These are phyloP conservation scores for Gossypium stocksii DNA, from an alignment of 345 rosid species.

Conservation along the genomic window DNA sequence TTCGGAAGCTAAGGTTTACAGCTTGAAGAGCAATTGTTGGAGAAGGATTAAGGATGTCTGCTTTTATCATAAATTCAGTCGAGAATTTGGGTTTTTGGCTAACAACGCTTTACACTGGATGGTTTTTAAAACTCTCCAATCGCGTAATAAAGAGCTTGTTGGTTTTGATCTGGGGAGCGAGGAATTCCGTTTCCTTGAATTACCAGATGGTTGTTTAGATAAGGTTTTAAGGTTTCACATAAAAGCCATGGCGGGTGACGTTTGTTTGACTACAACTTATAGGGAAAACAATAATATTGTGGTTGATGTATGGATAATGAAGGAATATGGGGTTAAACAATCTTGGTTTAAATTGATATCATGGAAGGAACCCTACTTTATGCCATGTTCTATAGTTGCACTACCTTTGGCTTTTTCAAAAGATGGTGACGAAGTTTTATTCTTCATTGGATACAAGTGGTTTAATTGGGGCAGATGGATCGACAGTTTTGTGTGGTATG, in stretches of 20 bases:
- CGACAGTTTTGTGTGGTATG: too few species aligned
- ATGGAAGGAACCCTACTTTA: neutral
- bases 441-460: neutral
- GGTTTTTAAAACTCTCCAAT: constrained; percentile 16
- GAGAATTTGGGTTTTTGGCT: constrained; percentile 36
- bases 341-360: neutral
- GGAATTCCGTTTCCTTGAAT: constrained; percentile 13
- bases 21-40: constrained; percentile 36
- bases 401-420: constrained; percentile 1
- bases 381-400: neutral
- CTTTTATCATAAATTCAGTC: constrained; percentile 20
- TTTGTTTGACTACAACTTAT: constrained; percentile 22
- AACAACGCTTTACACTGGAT: constrained; percentile 42
- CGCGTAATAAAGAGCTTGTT: constrained; percentile 25
- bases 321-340: neutral
- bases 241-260: constrained; percentile 21
- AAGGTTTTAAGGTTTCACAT: constrained; percentile 22
- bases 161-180: neutral
- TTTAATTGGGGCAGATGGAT: neutral
- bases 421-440: constrained; percentile 2
- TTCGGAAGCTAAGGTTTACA: constrained; percentile 33
- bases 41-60: constrained; percentile 29
- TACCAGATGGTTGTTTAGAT: constrained; percentile 16
- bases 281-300: neutral
- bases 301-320: constrained; percentile 11